A percentile compares a stretch with the other conserved stretches of the same genome.
These are phyloP conservation scores for Bruguiera parviflora DNA, from an alignment of 345 rosid genomes.

Conservation along the genomic window DNA sequence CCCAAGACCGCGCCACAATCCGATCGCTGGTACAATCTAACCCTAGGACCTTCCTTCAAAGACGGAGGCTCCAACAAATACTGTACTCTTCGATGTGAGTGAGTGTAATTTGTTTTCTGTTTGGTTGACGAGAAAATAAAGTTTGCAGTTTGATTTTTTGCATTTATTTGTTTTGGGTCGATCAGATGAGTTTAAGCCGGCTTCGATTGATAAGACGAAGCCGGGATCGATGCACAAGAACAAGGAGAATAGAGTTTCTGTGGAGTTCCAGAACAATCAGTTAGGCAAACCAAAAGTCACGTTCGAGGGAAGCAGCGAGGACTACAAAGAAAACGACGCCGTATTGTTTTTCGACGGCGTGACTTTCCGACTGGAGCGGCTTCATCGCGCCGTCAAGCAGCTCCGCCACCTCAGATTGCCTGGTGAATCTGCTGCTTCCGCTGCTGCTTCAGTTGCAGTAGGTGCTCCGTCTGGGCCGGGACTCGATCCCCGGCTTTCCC, in stretches of 20 bases:
- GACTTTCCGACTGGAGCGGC: constrained; percentile 65
- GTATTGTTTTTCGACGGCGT: constrained; percentile 42
- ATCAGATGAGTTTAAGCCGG: constrained; percentile 83
- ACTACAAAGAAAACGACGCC: constrained; percentile 1
- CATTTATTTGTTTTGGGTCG: background rate
- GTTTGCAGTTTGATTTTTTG: background rate
- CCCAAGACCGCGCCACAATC: constrained; percentile 63
- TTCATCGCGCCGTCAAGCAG: constrained; percentile 82
- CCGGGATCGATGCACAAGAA: constrained; percentile 64
- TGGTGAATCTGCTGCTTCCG: constrained; percentile 50
- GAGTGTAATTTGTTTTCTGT: constrained; percentile 4
- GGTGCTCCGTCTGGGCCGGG: constrained; percentile 38
- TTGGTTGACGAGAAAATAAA: constrained; percentile 6
- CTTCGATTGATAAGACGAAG: constrained; percentile 78
- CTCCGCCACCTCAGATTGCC: constrained; percentile 61
- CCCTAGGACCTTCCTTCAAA: constrained; percentile 65
- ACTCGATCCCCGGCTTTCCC: constrained; percentile 51
- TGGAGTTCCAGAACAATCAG: constrained; percentile 48
- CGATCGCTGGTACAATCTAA: constrained; percentile 77
- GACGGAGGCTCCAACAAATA: constrained; percentile 46
- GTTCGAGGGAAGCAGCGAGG: constrained; percentile 4
- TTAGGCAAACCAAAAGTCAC: background rate
- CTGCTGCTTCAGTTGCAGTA: constrained; percentile 15
- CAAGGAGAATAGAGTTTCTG: constrained; percentile 71
- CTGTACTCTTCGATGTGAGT: constrained; percentile 72